Percentiles rank a stretch among this genome's conserved stretches.
Conservation (phyloP, 1,139 yeast genomes). For the Pichia sp. region DNA sequence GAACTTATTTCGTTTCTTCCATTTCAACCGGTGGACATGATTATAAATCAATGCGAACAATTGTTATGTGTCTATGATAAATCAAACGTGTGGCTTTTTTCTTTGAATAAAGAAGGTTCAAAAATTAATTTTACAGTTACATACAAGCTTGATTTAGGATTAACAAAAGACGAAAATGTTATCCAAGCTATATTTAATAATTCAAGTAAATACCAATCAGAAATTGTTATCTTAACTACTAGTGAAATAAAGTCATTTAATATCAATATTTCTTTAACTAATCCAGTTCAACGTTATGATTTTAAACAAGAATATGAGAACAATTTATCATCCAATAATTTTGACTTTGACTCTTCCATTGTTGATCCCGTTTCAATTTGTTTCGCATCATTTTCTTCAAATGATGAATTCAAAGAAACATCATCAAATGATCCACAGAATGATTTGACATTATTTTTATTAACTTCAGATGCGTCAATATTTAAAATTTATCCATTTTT, state of each 20-base stretch:
- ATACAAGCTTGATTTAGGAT: constrained; percentile 11
- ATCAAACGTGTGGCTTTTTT: constrained; percentile 15
- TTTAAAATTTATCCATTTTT: constrained; percentile 51
- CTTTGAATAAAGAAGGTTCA: constrained; percentile 24
- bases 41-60: constrained; percentile 22
- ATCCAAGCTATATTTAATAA: constrained; percentile 27
- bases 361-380: constrained; percentile 39
- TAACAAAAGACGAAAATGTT: constrained; percentile 18
- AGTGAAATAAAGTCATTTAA: constrained; percentile 19
- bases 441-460: constrained; percentile 40
- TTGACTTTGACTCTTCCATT: constrained; percentile 13
- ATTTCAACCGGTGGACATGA: constrained; percentile 24
- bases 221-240: constrained; percentile 25
- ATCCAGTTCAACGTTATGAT: constrained; percentile 20
- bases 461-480: constrained; percentile 50
- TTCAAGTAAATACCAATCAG: constrained; percentile 24
- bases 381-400: constrained; percentile 37
- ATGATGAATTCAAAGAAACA: neutral
- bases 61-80: constrained; percentile 24
- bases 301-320: constrained; percentile 13
- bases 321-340: constrained; percentile 3
- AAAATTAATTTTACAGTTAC: constrained; percentile 11
- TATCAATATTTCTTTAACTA: constrained; percentile 14
- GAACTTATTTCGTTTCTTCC: constrained; percentile 5
- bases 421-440: constrained; percentile 4